These are phyloP conservation scores for Ilyonectria robusta DNA, from an alignment of 2,329 filamentous ascomycete genomes.

Conservation along the genomic window DNA sequence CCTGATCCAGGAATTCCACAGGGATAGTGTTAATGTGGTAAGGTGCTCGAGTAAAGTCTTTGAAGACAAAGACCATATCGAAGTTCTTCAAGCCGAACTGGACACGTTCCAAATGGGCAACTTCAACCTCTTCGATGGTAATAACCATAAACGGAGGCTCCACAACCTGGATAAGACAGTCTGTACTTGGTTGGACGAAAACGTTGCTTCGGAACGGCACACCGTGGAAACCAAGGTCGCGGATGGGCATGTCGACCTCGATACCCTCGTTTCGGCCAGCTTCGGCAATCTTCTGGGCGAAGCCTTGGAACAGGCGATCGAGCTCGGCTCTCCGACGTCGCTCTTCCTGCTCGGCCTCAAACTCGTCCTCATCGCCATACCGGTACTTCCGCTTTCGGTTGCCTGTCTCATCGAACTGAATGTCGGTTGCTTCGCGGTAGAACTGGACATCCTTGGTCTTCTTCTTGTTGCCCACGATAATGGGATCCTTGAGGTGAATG, in stretches of 20 bases:
- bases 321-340: slow-evolving; percentile 90
- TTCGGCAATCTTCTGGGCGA: slow-evolving; percentile 97
- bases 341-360: slow-evolving; percentile 98
- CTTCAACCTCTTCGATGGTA: slow-evolving; percentile 94
- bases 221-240: slow-evolving; percentile 96
- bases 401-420: slow-evolving; percentile 98
- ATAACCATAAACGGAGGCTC: slow-evolving; percentile 97
- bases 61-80: slow-evolving; percentile 98
- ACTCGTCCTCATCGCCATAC: slow-evolving; percentile 98
- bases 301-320: slow-evolving; percentile 95
- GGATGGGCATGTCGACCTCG: slow-evolving; percentile 96
- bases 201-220: slow-evolving; percentile 97
- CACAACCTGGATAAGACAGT: slow-evolving; percentile 96
- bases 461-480: slow-evolving; percentile 96
- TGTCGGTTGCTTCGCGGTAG: slow-evolving; percentile 97
- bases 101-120: slow-evolving; percentile 96
- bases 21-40: slow-evolving; percentile 98
- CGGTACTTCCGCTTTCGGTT: slow-evolving; percentile 98
- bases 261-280: slow-evolving; percentile 92
- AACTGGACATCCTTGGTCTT: slow-evolving; percentile 99
- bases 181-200: slow-evolving; percentile 94
- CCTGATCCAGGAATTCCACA: slow-evolving; percentile 91
- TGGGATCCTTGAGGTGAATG: slow-evolving; percentile 96
- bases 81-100: slow-evolving; percentile 99
- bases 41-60: slow-evolving; percentile 92